Conservation (phyloP, 2,329 filamentous ascomycete genomes). For the Paramyrothecium roridum region DNA sequence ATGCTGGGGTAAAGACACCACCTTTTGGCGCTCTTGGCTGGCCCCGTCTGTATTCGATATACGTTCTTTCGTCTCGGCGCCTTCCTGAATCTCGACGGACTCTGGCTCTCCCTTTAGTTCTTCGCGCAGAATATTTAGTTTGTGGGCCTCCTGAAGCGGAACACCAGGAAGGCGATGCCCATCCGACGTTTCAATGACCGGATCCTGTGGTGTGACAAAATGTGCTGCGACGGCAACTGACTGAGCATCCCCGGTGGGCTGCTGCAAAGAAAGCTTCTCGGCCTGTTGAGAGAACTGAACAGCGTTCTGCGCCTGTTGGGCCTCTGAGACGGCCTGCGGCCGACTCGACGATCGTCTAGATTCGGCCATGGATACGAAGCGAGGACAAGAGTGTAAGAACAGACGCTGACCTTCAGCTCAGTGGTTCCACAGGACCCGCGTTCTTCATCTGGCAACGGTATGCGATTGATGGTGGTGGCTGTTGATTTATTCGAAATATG, state of each 20-base stretch:
- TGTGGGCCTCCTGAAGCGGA: conserved; percentile 66
- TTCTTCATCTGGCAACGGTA: neutral
- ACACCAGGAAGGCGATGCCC: conserved; percentile 66
- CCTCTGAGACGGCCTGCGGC: conserved; percentile 11
- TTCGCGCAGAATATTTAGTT: conserved; percentile 62
- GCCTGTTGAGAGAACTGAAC: conserved; percentile 61
- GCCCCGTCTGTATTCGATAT: conserved; percentile 24
- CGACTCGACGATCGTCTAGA: conserved; percentile 2
- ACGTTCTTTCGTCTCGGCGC: conserved; percentile 19
- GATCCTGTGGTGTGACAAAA: conserved; percentile 68
- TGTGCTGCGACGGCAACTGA: conserved; percentile 58
- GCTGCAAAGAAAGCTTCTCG: conserved; percentile 48
- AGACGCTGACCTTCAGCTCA: neutral
- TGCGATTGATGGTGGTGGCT: neutral
- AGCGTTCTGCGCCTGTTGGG: conserved; percentile 35
- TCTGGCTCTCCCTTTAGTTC: conserved; percentile 32
- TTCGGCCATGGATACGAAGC: neutral
- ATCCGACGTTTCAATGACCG: conserved; percentile 66
- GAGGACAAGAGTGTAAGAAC: neutral
- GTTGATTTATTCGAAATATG: neutral
- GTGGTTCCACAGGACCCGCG: neutral
- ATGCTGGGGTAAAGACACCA: conserved; percentile 19
- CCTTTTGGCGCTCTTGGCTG: conserved; percentile 12
- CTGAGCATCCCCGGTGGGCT: conserved; percentile 20
- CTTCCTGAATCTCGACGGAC: conserved; percentile 19